Percentiles rank a stretch among this genome's conserved stretches.
Conservation (phyloP, 2,329 filamentous ascomycete genomes). For the Phyllosticta capitalensis region DNA sequence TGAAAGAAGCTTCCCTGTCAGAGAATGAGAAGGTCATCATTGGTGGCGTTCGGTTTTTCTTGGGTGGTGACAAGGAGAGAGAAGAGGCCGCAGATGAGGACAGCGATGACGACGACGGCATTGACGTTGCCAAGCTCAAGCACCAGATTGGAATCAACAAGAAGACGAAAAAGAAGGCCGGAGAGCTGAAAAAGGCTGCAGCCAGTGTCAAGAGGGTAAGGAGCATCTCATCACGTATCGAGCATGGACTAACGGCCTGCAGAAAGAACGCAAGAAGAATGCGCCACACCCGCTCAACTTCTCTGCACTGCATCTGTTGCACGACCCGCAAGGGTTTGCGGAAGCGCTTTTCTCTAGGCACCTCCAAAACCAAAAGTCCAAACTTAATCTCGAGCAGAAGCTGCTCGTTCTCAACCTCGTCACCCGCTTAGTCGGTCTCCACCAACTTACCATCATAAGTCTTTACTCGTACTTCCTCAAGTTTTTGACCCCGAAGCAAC, state of each 20-base stretch:
- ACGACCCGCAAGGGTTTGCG: conserved; percentile 90
- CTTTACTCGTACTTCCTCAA: conserved; percentile 97
- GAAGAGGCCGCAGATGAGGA: conserved; percentile 79
- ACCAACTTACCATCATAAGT: conserved; percentile 80
- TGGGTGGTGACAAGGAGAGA: conserved; percentile 90
- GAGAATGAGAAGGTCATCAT: conserved; percentile 89
- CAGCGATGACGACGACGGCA: conserved; percentile 65
- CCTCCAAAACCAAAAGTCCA: conserved; percentile 75
- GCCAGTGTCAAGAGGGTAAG: conserved; percentile 60
- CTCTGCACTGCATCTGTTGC: conserved; percentile 83
- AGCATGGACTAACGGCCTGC: background rate
- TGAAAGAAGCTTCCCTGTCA: conserved; percentile 84
- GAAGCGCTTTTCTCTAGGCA: conserved; percentile 87
- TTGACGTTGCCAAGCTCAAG: conserved; percentile 71
- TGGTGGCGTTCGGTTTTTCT: conserved; percentile 84
- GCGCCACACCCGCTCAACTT: conserved; percentile 88
- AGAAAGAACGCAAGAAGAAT: conserved; percentile 73
- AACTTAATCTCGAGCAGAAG: conserved; percentile 79
- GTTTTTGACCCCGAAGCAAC: conserved; percentile 74
- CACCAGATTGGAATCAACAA: conserved; percentile 92
- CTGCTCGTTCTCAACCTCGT: conserved; percentile 85
- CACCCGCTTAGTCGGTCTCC: conserved; percentile 80
- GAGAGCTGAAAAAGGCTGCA: conserved; percentile 68
- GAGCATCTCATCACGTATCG: background rate
- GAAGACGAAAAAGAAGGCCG: conserved; percentile 82